Conservation (phyloP, 169 alveolate species). For the Babesia bovis region DNA sequence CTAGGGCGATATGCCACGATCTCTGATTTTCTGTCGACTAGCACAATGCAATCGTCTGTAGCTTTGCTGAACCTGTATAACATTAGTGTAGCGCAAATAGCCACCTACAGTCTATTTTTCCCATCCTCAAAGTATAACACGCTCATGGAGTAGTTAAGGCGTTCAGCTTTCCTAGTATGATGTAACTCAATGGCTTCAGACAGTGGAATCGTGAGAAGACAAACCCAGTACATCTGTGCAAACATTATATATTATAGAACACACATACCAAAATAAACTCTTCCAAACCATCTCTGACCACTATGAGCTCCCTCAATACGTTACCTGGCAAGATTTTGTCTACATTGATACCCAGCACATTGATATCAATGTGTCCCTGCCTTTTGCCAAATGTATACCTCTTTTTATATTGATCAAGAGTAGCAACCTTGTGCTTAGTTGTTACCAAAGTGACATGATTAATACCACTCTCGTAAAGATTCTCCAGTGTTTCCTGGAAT, state of each 20-base stretch:
- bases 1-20: conserved; percentile 13
- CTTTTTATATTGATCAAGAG: neutral
- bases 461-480: conserved; percentile 46
- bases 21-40: conserved; percentile 4
- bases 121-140: conserved; percentile 31
- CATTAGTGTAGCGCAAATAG: neutral
- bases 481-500: conserved; percentile 44
- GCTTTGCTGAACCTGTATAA: conserved; percentile 22
- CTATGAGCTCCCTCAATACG: conserved; percentile 29
- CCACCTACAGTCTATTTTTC: conserved; percentile 7
- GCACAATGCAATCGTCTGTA: conserved; percentile 18
- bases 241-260: neutral
- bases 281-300: conserved; percentile 9
- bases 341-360: conserved; percentile 38
- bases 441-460: conserved; percentile 28
- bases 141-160: conserved; percentile 28
- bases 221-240: conserved; percentile 44
- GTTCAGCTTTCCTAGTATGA: neutral
- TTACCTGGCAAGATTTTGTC: conserved; percentile 34
- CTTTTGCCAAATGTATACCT: conserved; percentile 22
- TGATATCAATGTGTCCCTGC: conserved; percentile 35
- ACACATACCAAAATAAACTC: conserved; percentile 31
- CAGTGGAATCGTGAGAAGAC: conserved; percentile 48
- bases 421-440: conserved; percentile 17
- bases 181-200: conserved; percentile 49